Conservation (phyloP, 2,329 filamentous ascomycete species). For the Fusarium sp. region DNA sequence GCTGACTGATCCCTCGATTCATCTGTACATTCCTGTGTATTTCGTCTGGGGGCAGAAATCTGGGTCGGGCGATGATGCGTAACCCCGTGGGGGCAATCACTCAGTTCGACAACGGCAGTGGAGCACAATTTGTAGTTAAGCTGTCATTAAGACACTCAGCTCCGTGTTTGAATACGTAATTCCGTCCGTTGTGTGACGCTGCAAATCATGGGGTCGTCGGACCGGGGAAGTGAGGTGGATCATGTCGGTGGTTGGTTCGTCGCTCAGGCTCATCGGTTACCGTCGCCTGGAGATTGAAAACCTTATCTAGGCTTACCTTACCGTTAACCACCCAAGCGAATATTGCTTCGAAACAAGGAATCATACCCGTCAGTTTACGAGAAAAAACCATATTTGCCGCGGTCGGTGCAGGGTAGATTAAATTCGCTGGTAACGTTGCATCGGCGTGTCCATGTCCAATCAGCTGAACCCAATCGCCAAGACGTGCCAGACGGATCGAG, state of each 20-base stretch:
- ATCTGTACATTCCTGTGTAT: conserved; percentile 27
- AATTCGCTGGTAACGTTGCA: neutral
- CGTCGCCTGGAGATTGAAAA: neutral
- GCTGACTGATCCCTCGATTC: conserved; percentile 30
- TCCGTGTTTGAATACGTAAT: neutral
- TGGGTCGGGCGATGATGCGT: neutral
- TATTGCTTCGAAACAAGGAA: neutral
- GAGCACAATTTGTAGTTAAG: neutral
- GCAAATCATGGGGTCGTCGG: neutral
- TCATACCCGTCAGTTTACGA: neutral
- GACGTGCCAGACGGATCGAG: neutral
- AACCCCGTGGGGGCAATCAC: neutral
- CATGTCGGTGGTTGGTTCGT: no score
- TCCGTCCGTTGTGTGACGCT: neutral
- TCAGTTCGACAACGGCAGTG: neutral
- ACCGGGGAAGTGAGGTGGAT: neutral
- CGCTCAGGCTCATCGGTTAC: neutral
- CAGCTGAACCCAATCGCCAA: neutral
- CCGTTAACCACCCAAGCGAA: neutral
- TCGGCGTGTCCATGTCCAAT: neutral
- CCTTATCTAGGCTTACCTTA: neutral
- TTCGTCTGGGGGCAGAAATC: conserved; percentile 26
- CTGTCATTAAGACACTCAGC: neutral
- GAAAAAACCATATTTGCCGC: neutral
- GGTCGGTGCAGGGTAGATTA: neutral